Conservation (phyloP, 768 basidiomycete genomes). For the Dioszegia aurantiaca region DNA sequence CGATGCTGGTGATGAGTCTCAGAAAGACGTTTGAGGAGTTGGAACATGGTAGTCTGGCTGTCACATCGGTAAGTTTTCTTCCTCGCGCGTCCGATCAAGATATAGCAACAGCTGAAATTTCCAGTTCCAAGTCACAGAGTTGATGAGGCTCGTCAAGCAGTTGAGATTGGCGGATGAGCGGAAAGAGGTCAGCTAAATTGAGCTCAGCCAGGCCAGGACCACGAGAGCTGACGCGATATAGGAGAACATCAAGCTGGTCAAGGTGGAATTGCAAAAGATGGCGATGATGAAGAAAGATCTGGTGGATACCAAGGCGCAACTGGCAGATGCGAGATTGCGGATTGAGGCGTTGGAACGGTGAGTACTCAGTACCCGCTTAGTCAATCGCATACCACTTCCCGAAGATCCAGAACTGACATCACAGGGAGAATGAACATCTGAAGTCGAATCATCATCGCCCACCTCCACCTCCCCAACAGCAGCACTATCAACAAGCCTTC, state of each 20-base stretch:
- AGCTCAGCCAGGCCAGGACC: neutral
- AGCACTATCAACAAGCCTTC: neutral
- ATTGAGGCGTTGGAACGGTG: constrained; percentile 6
- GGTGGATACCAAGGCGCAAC: neutral
- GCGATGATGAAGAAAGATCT: constrained; percentile 12
- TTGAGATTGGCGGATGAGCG: constrained; percentile 1
- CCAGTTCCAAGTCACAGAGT: constrained; percentile 3
- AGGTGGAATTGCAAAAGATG: constrained; percentile 10
- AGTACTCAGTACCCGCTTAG: neutral
- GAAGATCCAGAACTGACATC: neutral
- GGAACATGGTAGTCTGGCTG: neutral
- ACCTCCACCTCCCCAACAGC: neutral
- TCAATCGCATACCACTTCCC: neutral
- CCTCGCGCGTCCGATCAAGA: too few relatives aligned
- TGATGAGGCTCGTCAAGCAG: constrained; percentile 1
- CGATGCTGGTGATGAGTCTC: neutral
- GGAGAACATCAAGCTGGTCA: constrained; percentile 14
- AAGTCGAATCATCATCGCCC: neutral
- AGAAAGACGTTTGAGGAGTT: constrained; percentile 10
- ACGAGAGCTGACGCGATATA: constrained; percentile 1
- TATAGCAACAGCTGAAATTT: neutral
- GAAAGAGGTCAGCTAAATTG: constrained; percentile 10
- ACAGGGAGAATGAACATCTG: constrained; percentile 4
- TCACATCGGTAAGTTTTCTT: constrained; percentile 1
- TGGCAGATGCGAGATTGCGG: neutral